These are phyloP conservation scores for Mycocentrospora acerina DNA, from an alignment of 2,329 filamentous ascomycete genomes.

Conservation along the genomic window DNA sequence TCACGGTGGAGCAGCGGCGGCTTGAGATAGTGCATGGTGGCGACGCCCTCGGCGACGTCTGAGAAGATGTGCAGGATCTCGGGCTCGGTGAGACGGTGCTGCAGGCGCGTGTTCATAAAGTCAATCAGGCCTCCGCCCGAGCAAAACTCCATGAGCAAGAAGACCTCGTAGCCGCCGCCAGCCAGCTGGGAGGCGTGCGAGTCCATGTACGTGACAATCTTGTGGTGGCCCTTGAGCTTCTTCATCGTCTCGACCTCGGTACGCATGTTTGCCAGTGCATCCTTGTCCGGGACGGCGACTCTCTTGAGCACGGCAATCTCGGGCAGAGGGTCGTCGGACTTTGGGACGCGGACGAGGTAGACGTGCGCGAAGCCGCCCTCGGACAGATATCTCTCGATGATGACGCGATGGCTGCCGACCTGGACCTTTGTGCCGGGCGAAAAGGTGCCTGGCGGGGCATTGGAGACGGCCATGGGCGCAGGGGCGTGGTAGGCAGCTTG, in stretches of 20 bases:
- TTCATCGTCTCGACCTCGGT: conserved; percentile 99
- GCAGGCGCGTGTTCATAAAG: conserved; percentile 98
- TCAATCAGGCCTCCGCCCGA: conserved; percentile 93
- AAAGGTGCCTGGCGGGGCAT: conserved; percentile 71
- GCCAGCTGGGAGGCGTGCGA: conserved; percentile 94
- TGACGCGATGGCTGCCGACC: conserved; percentile 86
- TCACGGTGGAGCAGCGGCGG: conserved; percentile 90
- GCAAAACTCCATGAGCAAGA: conserved; percentile 97
- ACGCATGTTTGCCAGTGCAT: conserved; percentile 90
- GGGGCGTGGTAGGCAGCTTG: conserved; percentile 40
- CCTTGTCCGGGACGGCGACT: conserved; percentile 95
- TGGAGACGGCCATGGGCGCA: conserved; percentile 28
- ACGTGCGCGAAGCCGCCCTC: conserved; percentile 98
- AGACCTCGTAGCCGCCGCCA: conserved; percentile 94
- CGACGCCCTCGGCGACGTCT: conserved; percentile 92
- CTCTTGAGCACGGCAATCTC: conserved; percentile 87
- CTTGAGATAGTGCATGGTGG: conserved; percentile 98
- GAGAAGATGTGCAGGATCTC: conserved; percentile 97
- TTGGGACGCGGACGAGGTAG: conserved; percentile 85
- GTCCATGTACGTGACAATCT: conserved; percentile 98
- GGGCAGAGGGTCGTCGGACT: conserved; percentile 70
- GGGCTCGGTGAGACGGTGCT: conserved; percentile 94
- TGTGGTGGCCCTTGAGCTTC: conserved; percentile 91
- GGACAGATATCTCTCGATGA: conserved; percentile 96
- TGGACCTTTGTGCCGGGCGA: conserved; percentile 93